These are phyloP conservation scores for Pseudogymnoascus pannorum DNA, from an alignment of 2,329 filamentous ascomycete genomes.

Conservation along the genomic window DNA sequence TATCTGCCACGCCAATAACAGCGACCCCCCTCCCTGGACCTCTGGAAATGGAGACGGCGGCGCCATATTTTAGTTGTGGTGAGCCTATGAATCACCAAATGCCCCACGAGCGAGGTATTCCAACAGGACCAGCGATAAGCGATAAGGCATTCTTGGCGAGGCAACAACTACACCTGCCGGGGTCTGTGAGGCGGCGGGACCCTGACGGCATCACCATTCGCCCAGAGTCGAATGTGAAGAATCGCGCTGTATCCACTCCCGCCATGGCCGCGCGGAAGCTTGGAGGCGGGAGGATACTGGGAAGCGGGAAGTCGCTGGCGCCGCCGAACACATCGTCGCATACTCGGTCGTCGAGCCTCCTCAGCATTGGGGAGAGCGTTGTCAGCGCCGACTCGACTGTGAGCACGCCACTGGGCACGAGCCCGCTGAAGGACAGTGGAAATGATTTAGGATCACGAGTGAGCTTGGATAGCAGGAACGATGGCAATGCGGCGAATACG, in stretches of 20 bases:
- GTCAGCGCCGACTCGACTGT: constrained; percentile 67
- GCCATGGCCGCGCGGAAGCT: constrained; percentile 77
- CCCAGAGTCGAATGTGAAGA: constrained; percentile 7
- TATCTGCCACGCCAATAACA: constrained; percentile 95
- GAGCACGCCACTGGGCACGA: constrained; percentile 43
- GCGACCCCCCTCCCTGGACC: constrained; percentile 81
- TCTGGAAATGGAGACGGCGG: constrained; percentile 52
- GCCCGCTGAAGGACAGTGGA: constrained; percentile 60
- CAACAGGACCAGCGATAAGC: not conserved
- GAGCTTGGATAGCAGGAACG: constrained; percentile 51
- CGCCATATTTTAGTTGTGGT: not conserved
- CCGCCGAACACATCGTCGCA: constrained; percentile 46
- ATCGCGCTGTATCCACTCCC: constrained; percentile 17
- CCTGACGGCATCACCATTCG: constrained; percentile 6
- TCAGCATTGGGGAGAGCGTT: constrained; percentile 61
- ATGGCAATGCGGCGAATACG: constrained; percentile 43
- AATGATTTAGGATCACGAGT: constrained; percentile 80
- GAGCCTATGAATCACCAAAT: not conserved
- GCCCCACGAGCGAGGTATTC: not conserved
- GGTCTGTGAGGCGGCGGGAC: constrained; percentile 3
- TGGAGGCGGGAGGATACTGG: constrained; percentile 85
- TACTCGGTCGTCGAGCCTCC: constrained; percentile 31
- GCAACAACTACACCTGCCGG: not conserved
- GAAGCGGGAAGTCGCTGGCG: constrained; percentile 75
- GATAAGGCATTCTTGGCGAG: constrained; percentile 1